phyloP scores from a whole-genome alignment of 352 stramenopile species.

The Phytophthora pini region DNA sequence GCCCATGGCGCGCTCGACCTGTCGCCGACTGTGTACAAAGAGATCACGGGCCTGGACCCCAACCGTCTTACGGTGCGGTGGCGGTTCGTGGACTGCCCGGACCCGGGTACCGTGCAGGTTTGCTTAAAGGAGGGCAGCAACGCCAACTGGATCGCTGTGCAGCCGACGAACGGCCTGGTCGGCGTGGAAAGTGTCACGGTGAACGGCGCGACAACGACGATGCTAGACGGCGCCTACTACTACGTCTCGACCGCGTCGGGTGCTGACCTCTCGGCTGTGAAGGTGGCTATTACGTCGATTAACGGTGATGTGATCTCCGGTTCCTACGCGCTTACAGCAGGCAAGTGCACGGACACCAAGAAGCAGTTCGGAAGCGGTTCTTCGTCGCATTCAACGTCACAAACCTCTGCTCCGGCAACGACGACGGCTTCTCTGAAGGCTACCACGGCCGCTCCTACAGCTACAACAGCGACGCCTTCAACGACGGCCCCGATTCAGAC shows the following conservation, averaged over 20 bases:
- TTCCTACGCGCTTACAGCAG: conserved; percentile 52
- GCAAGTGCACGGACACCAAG: conserved; percentile 38
- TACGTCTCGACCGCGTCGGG: conserved; percentile 45
- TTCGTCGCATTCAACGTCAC: conserved; percentile 10
- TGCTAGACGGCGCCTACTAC: conserved; percentile 76
- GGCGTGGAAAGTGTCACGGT: conserved; percentile 68
- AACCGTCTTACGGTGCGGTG: conserved; percentile 65
- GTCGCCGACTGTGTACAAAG: conserved; percentile 70
- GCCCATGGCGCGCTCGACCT: conserved; percentile 71
- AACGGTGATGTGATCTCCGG: conserved; percentile 61
- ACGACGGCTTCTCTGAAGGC: conserved; percentile 1
- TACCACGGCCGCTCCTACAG: conserved; percentile 9
- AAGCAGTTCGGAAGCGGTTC: conserved; percentile 39
- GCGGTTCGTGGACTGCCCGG: conserved; percentile 75
- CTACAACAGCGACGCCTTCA: conserved; percentile 22
- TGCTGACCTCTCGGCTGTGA: conserved; percentile 46
- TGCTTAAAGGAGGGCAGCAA: conserved; percentile 79
- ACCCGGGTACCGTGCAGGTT: conserved; percentile 57
- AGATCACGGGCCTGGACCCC: conserved; percentile 68
- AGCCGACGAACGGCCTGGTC: conserved; percentile 59
- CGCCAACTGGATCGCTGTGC: conserved; percentile 60
- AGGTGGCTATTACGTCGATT: conserved; percentile 62
- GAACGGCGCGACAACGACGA: conserved; percentile 61
- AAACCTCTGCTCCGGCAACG: conserved; percentile 6
- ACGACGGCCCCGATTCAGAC: conserved; percentile 25